A percentile compares a stretch with the other conserved stretches of the same genome.
Conservation (phyloP, 2,329 filamentous ascomycete species). For the Curvularia spicifera region DNA sequence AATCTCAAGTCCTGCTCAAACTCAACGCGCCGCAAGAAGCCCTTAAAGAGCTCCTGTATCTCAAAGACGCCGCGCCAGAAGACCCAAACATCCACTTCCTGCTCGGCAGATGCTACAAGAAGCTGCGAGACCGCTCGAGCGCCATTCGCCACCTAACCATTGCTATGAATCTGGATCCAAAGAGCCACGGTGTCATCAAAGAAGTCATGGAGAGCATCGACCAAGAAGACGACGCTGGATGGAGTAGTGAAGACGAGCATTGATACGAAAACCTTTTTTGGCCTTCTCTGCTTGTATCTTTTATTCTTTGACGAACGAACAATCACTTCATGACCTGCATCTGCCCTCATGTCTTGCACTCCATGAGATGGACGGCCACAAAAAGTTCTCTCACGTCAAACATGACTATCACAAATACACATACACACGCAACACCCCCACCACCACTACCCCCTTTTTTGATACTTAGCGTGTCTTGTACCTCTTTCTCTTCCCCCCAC, state of each 20-base stretch:
- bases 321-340: not conserved
- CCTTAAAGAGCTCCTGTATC: conserved; percentile 79
- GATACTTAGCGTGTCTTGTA: not conserved
- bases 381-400: not conserved
- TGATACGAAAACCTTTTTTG: conserved; percentile 13
- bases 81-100: conserved; percentile 96
- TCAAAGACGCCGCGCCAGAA: conserved; percentile 91
- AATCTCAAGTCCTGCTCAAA: conserved; percentile 83
- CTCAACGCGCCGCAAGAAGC: conserved; percentile 73
- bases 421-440: not conserved
- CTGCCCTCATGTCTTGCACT: not conserved
- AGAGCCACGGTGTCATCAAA: conserved; percentile 94
- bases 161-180: conserved; percentile 92
- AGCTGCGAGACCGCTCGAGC: conserved; percentile 65
- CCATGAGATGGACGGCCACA: not conserved
- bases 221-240: conserved; percentile 64
- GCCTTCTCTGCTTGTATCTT: not conserved
- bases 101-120: conserved; percentile 76
- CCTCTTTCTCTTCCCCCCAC: not conserved
- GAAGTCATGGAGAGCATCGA: conserved; percentile 94
- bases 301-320: not conserved
- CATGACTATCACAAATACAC: not conserved
- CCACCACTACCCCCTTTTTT: not conserved
- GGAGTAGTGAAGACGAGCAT: conserved; percentile 45
- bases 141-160: conserved; percentile 96